These are phyloP conservation scores for Nigrograna mackinnonii DNA, from an alignment of 2,329 filamentous ascomycete genomes.

Conservation along the genomic window DNA sequence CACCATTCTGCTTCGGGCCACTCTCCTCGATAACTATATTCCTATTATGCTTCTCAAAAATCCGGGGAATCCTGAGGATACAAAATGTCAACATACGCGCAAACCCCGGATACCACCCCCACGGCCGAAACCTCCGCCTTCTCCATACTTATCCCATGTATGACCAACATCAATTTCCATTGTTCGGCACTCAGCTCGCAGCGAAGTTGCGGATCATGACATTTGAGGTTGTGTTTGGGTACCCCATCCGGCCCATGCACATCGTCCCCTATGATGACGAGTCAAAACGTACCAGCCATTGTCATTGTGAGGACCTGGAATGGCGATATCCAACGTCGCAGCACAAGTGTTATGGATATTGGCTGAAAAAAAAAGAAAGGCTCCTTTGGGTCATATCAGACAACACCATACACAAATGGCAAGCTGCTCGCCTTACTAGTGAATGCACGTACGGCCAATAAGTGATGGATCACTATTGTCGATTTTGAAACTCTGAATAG, in stretches of 20 bases:
- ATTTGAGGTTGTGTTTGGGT: slow-evolving; percentile 8
- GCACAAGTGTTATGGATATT: slow-evolving; percentile 14
- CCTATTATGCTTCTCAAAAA: too few relatives aligned
- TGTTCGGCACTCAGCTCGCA: neutral
- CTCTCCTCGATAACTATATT: too few relatives aligned
- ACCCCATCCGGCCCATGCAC: slow-evolving; percentile 8
- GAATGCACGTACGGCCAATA: neutral
- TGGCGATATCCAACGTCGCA: slow-evolving; percentile 12
- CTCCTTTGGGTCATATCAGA: too few relatives aligned
- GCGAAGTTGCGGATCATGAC: slow-evolving; percentile 8
- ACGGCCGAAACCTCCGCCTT: too few relatives aligned
- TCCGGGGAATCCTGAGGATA: too few relatives aligned
- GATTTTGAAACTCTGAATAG: neutral
- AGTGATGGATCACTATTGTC: neutral
- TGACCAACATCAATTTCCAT: too few relatives aligned
- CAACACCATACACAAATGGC: slow-evolving; percentile 1
- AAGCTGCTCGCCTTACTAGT: neutral
- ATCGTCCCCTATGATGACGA: slow-evolving; percentile 8
- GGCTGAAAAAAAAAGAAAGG: too few relatives aligned
- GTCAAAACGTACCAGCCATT: slow-evolving; percentile 7
- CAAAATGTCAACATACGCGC: too few relatives aligned
- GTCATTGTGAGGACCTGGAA: slow-evolving; percentile 9
- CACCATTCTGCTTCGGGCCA: too few relatives aligned
- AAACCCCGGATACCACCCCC: too few relatives aligned
- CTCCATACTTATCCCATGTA: too few relatives aligned